A percentile compares a stretch with the other conserved stretches of the same genome.
Evolutionary conservation across 306 rosid genomes (phyloP).

Genomic region (Castanea mollissima): DNA sequence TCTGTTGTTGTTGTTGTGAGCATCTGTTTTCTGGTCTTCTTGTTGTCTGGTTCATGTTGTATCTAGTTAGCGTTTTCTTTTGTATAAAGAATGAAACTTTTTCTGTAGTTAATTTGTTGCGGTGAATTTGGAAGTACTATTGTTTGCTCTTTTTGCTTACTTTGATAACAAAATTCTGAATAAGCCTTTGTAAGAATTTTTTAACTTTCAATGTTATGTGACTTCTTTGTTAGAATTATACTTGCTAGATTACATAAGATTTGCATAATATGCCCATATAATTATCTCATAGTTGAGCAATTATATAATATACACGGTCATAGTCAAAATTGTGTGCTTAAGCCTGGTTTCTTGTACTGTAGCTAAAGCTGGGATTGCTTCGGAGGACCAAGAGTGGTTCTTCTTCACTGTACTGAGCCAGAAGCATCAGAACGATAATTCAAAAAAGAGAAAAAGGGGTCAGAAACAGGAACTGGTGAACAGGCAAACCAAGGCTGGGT

Average conservation of each 20-base stretch:
- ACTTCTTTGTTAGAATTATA: background rate
- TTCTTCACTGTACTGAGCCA: conserved; percentile 88
- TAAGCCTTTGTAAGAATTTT: no score
- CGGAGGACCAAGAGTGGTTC: conserved; percentile 95
- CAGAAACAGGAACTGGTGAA: conserved; percentile 21
- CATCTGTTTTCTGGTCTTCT: no score
- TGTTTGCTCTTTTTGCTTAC: background rate
- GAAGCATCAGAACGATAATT: conserved; percentile 84
- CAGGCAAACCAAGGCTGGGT: conserved; percentile 75
- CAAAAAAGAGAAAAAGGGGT: conserved; percentile 24
- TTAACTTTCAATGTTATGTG: no score
- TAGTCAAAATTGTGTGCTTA: background rate
- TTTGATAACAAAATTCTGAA: no score
- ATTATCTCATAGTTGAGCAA: no score
- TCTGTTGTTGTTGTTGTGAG: no score
- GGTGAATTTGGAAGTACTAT: background rate
- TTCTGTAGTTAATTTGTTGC: no score
- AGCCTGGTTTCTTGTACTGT: conserved; percentile 8
- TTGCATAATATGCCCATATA: no score
- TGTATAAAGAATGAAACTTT: no score
- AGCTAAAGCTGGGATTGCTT: conserved; percentile 67
- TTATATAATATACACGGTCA: no score
- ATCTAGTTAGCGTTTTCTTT: no score
- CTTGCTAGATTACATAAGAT: background rate
- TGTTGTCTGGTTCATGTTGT: no score